phyloP scores from a whole-genome alignment of 305 asterid genomes.

The Salvia sclarea region DNA sequence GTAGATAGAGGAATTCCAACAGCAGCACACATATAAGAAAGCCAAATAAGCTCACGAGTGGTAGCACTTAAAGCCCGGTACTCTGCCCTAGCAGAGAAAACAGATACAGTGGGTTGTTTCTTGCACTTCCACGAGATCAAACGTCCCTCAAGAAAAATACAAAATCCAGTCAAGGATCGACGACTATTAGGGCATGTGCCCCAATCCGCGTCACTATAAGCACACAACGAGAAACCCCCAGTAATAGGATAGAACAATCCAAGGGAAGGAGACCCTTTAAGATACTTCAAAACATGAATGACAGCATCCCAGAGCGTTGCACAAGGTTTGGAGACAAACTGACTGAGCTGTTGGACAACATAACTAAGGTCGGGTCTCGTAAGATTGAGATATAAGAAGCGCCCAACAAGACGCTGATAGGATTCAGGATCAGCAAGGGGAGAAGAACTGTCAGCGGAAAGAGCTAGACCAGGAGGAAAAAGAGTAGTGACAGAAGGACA shows the following conservation, averaged over 20 bases:
- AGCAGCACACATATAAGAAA: not conserved
- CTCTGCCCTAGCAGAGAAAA: not conserved
- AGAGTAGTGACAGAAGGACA: not conserved
- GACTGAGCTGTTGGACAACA: not conserved
- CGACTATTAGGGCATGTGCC: not conserved
- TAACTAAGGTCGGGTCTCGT: not conserved
- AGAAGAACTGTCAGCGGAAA: not conserved
- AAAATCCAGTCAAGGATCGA: not conserved
- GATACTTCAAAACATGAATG: not conserved
- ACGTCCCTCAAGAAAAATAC: not conserved
- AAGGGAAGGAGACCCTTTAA: not conserved
- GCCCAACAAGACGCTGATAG: not conserved
- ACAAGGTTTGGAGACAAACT: not conserved
- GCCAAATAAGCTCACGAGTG: not conserved
- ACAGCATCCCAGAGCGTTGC: not conserved
- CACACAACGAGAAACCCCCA: accelerated
- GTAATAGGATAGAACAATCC: not conserved
- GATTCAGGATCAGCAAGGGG: too few species aligned
- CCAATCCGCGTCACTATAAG: conserved; percentile 10
- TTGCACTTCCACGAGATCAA: not conserved
- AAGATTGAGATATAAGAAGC: not conserved
- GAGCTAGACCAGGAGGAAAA: accelerated
- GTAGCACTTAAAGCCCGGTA: not conserved
- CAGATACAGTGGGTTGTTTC: not conserved
- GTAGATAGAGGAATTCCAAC: too few species aligned